Conservation (phyloP, 2,329 filamentous ascomycete genomes). For the Colletotrichum camelliae region DNA sequence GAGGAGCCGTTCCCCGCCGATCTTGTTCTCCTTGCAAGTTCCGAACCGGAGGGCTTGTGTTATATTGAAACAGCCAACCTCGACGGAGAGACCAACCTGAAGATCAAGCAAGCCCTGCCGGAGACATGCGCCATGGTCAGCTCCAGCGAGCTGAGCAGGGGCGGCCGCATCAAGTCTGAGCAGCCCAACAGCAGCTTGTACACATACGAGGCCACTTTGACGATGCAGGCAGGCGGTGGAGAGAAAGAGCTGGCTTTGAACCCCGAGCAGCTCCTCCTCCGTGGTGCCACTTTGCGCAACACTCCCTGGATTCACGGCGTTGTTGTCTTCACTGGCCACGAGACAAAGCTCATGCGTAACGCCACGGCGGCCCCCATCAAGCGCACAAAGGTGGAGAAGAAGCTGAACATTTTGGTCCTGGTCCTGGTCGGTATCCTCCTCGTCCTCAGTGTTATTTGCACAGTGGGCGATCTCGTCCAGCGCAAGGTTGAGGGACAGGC, state of each 20-base stretch:
- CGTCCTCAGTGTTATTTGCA: constrained; percentile 85
- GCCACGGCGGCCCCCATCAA: constrained; percentile 98
- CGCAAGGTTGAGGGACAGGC: constrained; percentile 67
- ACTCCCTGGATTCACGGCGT: constrained; percentile 97
- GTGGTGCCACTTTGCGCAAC: constrained; percentile 92
- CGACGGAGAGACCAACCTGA: constrained; percentile 96
- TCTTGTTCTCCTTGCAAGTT: constrained; percentile 88
- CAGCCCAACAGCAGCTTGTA: constrained; percentile 98
- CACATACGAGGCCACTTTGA: constrained; percentile 96
- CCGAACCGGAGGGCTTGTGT: constrained; percentile 95
- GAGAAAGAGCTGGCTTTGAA: constrained; percentile 91
- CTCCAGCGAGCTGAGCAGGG: constrained; percentile 82
- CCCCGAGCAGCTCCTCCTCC: constrained; percentile 90
- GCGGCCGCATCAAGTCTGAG: constrained; percentile 88
- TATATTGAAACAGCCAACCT: constrained; percentile 99
- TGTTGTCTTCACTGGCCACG: constrained; percentile 96
- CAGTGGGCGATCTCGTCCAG: constrained; percentile 86
- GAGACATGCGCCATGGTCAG: constrained; percentile 91
- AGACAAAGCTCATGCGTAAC: constrained; percentile 99
- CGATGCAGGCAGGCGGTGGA: constrained; percentile 85
- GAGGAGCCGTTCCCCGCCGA: constrained; percentile 96
- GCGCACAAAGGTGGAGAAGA: constrained; percentile 91
- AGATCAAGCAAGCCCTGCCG: constrained; percentile 96
- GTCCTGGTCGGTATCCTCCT: constrained; percentile 87
- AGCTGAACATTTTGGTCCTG: constrained; percentile 92